Base-by-base conservation (phyloP, 306 rosid species). In the Mimosa bimucronata region DNA sequence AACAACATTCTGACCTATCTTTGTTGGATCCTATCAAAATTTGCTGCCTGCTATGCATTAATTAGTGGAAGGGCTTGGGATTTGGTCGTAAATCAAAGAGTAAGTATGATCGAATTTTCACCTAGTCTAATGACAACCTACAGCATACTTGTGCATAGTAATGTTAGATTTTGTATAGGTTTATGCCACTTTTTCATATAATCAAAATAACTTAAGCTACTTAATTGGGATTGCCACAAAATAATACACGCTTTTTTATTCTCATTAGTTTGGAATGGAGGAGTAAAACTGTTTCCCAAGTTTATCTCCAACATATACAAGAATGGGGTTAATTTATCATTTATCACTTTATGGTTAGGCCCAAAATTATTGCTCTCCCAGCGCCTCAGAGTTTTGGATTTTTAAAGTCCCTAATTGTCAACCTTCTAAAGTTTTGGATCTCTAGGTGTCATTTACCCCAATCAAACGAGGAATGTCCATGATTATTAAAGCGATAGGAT, bases 61-160 rank as follows among this genome's bases (percentile, higher is more conserved):
- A n/a, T n/a, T n/a, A 88, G 93, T 73, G 97, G 97, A 77, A 80
- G 83, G 40, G 92, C 95, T 7, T 92, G 97, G 97, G 82, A 86
- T 55, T 77, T 87, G 58, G 88, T 89, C 31, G 87, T 92, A 67
- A 62, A 90, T 66, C 92, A 89, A 88, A 81, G 90, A 70, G 97
- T 90, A 64, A 89, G 94, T 77, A 73, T 57, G n/a, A n/a, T n/a
- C n/a, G n/a, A n/a, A n/a, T n/a, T n/a, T n/a, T n/a, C n/a, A n/a
- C n/a, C n/a, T n/a, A n/a, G n/a, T n/a, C n/a, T n/a, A n/a, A n/a
- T n/a, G 6, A 26, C 66, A 60, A 60, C 21, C 31, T 23, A 26
- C 9, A n/a, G n/a, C n/a, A 26, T 26, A 28, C 31, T 58, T 58
- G 66, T 25, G 31, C 9, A 50, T 21, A 50, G 16, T 48, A 0